Evolutionary conservation across 225 moss, liverwort and hornwort genomes (phyloP).

Genomic region (Straminergon stramineum): DNA sequence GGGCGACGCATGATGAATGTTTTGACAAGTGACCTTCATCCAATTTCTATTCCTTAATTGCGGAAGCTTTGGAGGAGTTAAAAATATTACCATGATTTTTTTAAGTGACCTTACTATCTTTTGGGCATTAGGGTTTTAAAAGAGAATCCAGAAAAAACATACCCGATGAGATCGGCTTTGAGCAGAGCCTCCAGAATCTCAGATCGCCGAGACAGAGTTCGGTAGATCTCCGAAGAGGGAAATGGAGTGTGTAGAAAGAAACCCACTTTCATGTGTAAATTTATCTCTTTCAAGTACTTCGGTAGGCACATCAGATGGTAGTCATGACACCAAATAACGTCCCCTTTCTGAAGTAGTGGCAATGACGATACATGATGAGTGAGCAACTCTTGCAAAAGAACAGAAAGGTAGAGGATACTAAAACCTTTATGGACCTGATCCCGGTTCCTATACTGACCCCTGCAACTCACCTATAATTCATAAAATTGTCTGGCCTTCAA

Average conservation of each 20-base stretch:
- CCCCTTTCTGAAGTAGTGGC: conserved; percentile 45
- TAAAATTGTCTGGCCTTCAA: neutral
- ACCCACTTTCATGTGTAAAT: conserved; percentile 73
- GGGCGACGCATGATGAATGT: neutral
- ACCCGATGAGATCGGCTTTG: conserved; percentile 78
- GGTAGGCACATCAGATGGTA: conserved; percentile 95
- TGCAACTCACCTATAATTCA: neutral
- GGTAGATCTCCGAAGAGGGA: conserved; percentile 85
- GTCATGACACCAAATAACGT: conserved; percentile 93
- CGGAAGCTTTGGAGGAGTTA: neutral
- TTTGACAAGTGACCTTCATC: neutral
- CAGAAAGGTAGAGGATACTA: neutral
- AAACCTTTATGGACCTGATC: neutral
- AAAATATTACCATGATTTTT: neutral
- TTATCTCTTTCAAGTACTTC: conserved; percentile 59
- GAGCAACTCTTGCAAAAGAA: neutral
- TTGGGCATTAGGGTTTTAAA: neutral
- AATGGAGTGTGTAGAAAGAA: conserved; percentile 94
- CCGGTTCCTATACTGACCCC: neutral
- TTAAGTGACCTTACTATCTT: neutral
- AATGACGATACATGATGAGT: neutral
- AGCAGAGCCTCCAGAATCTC: conserved; percentile 89
- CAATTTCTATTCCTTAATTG: neutral
- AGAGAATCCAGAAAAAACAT: neutral
- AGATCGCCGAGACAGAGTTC: conserved; percentile 71